Conservation (phyloP, 805 yeast species). For the Myxozyma vanderwaltii region DNA sequence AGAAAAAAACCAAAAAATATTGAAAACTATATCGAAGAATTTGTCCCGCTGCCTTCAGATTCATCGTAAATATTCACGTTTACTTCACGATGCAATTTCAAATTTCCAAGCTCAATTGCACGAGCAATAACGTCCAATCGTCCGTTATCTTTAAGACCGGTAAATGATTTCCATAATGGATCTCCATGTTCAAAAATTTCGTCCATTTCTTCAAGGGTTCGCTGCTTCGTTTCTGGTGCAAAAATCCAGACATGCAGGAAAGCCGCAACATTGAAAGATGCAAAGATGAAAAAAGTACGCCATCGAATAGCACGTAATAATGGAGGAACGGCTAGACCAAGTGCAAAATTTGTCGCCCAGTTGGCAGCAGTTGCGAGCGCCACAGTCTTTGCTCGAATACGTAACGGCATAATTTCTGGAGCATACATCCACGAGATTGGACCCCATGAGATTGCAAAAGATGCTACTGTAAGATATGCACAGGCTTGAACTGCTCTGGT, state of each 20-base stretch:
- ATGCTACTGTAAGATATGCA: constrained; percentile 58
- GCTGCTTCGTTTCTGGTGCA: constrained; percentile 90
- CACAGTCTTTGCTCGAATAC: constrained; percentile 61
- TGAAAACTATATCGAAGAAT: background rate
- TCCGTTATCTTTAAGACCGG: background rate
- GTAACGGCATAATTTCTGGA: constrained; percentile 63
- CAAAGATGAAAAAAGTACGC: constrained; percentile 73
- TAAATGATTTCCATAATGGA: constrained; percentile 31
- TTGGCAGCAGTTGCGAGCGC: constrained; percentile 66
- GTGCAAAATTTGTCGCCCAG: constrained; percentile 66
- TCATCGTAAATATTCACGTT: constrained; percentile 17
- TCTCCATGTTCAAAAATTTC: constrained; percentile 47
- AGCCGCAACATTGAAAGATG: constrained; percentile 46
- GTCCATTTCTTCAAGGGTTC: constrained; percentile 71
- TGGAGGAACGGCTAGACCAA: constrained; percentile 69
- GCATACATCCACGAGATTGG: constrained; percentile 67
- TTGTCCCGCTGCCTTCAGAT: constrained; percentile 3
- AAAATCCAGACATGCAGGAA: constrained; percentile 55
- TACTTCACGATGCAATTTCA: constrained; percentile 9
- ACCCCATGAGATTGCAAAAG: constrained; percentile 58
- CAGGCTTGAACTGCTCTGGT: constrained; percentile 51
- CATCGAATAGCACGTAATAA: constrained; percentile 51
- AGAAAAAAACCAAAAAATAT: background rate
- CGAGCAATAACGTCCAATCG: constrained; percentile 21
- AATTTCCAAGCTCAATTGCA: constrained; percentile 27